Evolutionary conservation across 1,139 yeast genomes (phyloP).

Genomic region (Wickerhamiella pararugosa): DNA sequence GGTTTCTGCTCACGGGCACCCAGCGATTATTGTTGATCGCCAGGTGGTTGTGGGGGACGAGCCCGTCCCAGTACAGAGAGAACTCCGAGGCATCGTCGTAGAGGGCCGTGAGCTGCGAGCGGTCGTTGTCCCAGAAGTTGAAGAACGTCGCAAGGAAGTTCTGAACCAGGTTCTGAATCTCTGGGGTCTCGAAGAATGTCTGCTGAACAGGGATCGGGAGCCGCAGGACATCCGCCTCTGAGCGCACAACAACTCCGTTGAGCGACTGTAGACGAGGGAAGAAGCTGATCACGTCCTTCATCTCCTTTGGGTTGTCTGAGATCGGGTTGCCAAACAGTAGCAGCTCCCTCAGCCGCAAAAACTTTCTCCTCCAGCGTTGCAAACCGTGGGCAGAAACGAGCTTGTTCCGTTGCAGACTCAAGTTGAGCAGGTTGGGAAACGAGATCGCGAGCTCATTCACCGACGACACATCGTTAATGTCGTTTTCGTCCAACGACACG

Average conservation of each 20-base stretch:
- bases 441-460: constrained; percentile 55
- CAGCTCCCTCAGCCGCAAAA: constrained; percentile 58
- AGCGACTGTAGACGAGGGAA: constrained; percentile 71
- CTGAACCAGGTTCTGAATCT: constrained; percentile 53
- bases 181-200: constrained; percentile 72
- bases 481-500: constrained; percentile 61
- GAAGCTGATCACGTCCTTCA: constrained; percentile 46
- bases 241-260: constrained; percentile 66
- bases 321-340: constrained; percentile 71
- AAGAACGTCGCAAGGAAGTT: constrained; percentile 62
- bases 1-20: constrained; percentile 68
- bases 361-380: constrained; percentile 67
- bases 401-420: constrained; percentile 65
- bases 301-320: constrained; percentile 34
- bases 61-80: constrained; percentile 39
- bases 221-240: constrained; percentile 42
- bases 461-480: constrained; percentile 44
- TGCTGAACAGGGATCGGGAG: constrained; percentile 35
- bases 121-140: constrained; percentile 67
- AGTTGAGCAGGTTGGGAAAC: constrained; percentile 61
- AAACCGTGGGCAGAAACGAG: constrained; percentile 43
- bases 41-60: constrained; percentile 28
- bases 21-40: constrained; percentile 28
- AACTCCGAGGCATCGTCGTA: constrained; percentile 80
- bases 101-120: constrained; percentile 51